A percentile compares a stretch with the other conserved stretches of the same genome.
Evolutionary conservation across 768 basidiomycete species (phyloP).

Genomic region (Panaeolus cyanescens): DNA sequence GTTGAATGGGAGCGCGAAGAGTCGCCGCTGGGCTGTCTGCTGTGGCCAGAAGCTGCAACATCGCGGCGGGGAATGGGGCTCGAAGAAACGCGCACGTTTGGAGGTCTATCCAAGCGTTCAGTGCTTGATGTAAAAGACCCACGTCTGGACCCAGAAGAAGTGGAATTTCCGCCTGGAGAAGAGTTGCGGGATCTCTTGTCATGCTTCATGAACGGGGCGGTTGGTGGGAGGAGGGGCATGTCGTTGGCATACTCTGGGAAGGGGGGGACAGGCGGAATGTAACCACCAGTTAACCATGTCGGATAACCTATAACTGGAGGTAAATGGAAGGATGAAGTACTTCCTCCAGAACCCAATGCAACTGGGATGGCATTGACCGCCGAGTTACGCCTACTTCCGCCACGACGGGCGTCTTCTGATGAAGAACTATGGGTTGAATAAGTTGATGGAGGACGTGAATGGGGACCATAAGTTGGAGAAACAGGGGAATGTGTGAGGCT

Average conservation of each 20-base stretch:
- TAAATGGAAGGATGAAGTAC: not conserved
- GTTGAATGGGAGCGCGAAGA: not conserved
- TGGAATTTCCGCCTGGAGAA: constrained; percentile 31
- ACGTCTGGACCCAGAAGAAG: constrained; percentile 38
- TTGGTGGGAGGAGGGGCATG: constrained; percentile 71
- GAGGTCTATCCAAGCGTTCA: constrained; percentile 21
- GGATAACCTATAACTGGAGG: constrained; percentile 34
- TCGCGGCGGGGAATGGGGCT: not conserved
- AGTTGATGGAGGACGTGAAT: constrained; percentile 57
- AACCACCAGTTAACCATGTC: constrained; percentile 40
- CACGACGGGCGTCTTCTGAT: constrained; percentile 55
- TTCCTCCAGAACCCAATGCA: not conserved
- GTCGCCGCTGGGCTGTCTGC: not conserved
- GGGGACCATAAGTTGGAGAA: constrained; percentile 32
- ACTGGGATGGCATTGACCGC: not conserved
- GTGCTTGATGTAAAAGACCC: constrained; percentile 36
- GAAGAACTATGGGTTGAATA: constrained; percentile 56
- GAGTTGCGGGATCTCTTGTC: constrained; percentile 40
- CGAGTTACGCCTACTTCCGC: constrained; percentile 43
- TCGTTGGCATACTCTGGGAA: constrained; percentile 54
- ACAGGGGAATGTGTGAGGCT: constrained; percentile 40
- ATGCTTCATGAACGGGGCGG: constrained; percentile 76
- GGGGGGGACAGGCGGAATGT: constrained; percentile 39
- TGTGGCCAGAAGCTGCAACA: not conserved
- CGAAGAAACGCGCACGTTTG: not conserved